A percentile compares a stretch with the other conserved stretches of the same genome.
phyloP scores from a whole-genome alignment of 2,329 filamentous ascomycete species.

The Aureobasidium sp. region DNA sequence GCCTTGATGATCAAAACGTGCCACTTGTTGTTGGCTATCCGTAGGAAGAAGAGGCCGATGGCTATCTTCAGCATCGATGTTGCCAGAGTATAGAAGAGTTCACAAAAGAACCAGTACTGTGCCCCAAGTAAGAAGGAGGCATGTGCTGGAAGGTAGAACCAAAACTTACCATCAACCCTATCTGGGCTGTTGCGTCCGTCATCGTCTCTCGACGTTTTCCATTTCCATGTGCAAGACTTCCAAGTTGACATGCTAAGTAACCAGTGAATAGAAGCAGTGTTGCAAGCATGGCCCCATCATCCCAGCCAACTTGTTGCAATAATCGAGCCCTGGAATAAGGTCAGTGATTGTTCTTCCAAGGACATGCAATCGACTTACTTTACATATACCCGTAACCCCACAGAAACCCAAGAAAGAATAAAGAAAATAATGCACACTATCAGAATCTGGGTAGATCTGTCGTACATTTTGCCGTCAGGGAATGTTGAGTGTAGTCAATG shows the following conservation, averaged over 20 bases:
- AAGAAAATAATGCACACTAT: constrained; percentile 3
- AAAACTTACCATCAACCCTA: not conserved
- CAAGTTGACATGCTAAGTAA: constrained; percentile 32
- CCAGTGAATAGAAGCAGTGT: constrained; percentile 31
- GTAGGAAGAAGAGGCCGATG: constrained; percentile 45
- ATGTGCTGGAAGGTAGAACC: too few species aligned
- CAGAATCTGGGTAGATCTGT: constrained; percentile 3
- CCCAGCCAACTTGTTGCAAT: constrained; percentile 31
- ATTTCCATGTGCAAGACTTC: constrained; percentile 31
- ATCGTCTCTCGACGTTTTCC: constrained; percentile 31
- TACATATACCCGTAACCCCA: constrained; percentile 13
- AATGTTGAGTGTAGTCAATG: not conserved
- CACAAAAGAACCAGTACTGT: constrained; percentile 46
- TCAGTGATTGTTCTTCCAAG: not conserved
- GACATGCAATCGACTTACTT: not conserved
- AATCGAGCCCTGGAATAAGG: constrained; percentile 21
- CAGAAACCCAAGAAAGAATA: constrained; percentile 4
- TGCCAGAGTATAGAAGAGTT: constrained; percentile 44
- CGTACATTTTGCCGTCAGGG: not conserved
- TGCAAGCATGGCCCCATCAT: constrained; percentile 34
- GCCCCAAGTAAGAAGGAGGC: not conserved
- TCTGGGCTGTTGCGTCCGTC: constrained; percentile 22
- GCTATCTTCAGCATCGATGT: constrained; percentile 43
- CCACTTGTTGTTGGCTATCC: constrained; percentile 37
- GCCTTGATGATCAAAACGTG: constrained; percentile 39